Evolutionary conservation across 495 filamentous ascomycete species (phyloP), one percentile per base, ranked within the genome.

Genomic region (Aspergillus steynii): DNA sequence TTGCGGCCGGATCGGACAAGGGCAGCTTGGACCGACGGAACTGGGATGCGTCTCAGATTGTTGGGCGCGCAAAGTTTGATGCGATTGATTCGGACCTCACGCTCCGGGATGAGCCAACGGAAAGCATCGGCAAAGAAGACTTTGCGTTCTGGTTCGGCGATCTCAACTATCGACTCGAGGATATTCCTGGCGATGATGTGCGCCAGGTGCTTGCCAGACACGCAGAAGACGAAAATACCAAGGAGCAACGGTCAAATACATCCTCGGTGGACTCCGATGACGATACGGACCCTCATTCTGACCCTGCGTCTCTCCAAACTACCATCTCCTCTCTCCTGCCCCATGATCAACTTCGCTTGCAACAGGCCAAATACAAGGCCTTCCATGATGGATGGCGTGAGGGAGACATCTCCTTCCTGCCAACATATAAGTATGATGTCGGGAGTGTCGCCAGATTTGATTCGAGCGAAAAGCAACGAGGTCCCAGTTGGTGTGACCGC

Each of bases 401-500:
- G 77, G 96, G 96, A 0, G 79, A 84, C 7, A 96, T 99, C 47
- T 82, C 82, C 6, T 99, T 98, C 68, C 69, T 97, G 31, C 96
- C 96, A 12, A 96, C 94, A 0, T 99, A 96, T 69, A 96, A 96
- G 73, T 99, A 98, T 64, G 96, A 99, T 67, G 82, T 95, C 45
- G 96, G 96, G n/a, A 96, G 89, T 45, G 87, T 97, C 57, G 91
- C 91, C 4, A 82, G 90, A 60, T 98, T 97, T 70, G 96, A 99
- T 75, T 90, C 92, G 0, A 96, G 92, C 61, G 96, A 97, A 65
- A 99, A 98, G 79, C 85, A 88, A 54, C 82, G 96, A 53, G 88
- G 89, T 14, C 96, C 96, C 4, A 96, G 92, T 70, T 99, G 94
- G 94, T 99, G 96, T 71, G 96, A 99, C 74, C 88, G 96, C n/a